These are phyloP conservation scores for Ogataea nakhonphanomensis DNA, from an alignment of 805 yeast species.

Conservation along the genomic window DNA sequence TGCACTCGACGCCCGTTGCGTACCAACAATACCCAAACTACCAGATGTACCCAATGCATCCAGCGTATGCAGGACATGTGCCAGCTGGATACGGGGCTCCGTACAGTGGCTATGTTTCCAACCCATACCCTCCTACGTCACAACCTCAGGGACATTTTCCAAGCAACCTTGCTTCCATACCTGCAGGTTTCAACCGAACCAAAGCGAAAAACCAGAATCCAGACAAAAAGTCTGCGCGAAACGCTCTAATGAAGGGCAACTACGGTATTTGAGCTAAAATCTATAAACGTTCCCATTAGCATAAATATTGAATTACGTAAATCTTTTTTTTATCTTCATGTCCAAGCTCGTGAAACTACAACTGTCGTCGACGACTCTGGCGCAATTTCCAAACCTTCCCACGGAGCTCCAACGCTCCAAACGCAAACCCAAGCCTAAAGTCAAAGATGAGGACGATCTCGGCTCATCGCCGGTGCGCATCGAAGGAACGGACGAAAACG, in stretches of 20 bases:
- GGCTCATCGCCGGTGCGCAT: slow-evolving; percentile 18
- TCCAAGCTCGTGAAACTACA: slow-evolving; percentile 16
- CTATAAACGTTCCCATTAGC: slow-evolving; percentile 6
- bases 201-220: slow-evolving; percentile 32
- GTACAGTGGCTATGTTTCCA: not conserved
- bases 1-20: not conserved
- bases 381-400: slow-evolving; percentile 13
- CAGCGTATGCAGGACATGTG: not conserved
- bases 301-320: slow-evolving; percentile 1
- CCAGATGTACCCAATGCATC: not conserved
- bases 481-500: slow-evolving; percentile 18
- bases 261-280: slow-evolving; percentile 54
- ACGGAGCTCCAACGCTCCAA: slow-evolving; percentile 7
- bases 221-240: slow-evolving; percentile 56
- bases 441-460: slow-evolving; percentile 13
- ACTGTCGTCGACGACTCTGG: slow-evolving; percentile 11
- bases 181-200: slow-evolving; percentile 31
- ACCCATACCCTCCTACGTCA: too few species aligned
- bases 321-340: slow-evolving; percentile 5
- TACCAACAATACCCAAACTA: slow-evolving; percentile 9
- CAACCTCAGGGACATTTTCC: too few species aligned
- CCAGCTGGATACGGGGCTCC: not conserved
- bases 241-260: slow-evolving; percentile 60
- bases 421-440: slow-evolving; percentile 8
- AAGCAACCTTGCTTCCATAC: too few species aligned